Percentiles rank a stretch among this genome's conserved stretches.
phyloP scores from a whole-genome alignment of 176 grass and related monocot genomes.

The Canna indica region DNA sequence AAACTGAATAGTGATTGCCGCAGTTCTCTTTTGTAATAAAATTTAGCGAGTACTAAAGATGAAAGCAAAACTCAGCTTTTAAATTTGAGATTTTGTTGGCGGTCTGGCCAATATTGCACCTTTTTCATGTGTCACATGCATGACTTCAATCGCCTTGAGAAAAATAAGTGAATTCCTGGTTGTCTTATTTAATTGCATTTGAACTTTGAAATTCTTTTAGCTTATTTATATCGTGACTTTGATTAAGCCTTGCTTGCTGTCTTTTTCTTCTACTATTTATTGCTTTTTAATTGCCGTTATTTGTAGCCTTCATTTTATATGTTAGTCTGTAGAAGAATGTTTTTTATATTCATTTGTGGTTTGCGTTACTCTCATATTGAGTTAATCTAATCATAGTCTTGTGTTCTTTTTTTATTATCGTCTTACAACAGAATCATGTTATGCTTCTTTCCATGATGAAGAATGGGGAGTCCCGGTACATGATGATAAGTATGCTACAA shows the following conservation, averaged over 20 bases:
- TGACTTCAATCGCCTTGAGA: neutral
- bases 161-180: neutral
- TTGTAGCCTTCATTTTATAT: neutral
- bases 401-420: slow-evolving; percentile 7
- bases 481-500: slow-evolving; percentile 54
- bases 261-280: neutral
- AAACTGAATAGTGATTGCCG: too few species aligned
- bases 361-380: neutral
- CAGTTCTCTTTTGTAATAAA: too few species aligned
- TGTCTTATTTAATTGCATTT: neutral
- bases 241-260: neutral
- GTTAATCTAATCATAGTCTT: slow-evolving; percentile 1
- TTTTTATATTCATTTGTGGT: neutral
- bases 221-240: neutral
- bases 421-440: slow-evolving; percentile 50
- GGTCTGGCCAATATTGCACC: too few species aligned
- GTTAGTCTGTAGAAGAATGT: neutral
- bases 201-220: neutral
- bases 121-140: neutral
- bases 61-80: too few species aligned
- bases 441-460: slow-evolving; percentile 85
- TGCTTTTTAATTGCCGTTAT: neutral
- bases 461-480: slow-evolving; percentile 93
- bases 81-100: too few species aligned
- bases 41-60: too few species aligned